These are phyloP conservation scores for Saccharum spontaneum DNA, from an alignment of 176 grass and related monocot genomes.

Conservation along the genomic window DNA sequence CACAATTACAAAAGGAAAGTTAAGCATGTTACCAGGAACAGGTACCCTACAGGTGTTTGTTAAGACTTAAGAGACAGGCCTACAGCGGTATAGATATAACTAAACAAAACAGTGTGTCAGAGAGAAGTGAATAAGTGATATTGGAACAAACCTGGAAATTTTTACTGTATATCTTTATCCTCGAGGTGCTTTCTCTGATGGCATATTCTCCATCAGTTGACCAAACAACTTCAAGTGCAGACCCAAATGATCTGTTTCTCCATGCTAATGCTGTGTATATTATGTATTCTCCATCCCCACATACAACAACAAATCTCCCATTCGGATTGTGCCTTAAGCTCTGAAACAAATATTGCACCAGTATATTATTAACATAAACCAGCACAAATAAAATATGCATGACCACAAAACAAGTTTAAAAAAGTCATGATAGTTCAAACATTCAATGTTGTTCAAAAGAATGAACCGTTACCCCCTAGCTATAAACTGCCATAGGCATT, in stretches of 20 bases:
- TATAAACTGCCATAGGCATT: not conserved
- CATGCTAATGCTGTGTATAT: constrained; percentile 98
- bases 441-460: constrained; percentile 20
- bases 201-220: constrained; percentile 96
- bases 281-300: constrained; percentile 99
- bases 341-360: constrained; percentile 52
- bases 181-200: constrained; percentile 92
- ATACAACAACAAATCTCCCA: constrained; percentile 97
- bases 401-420: constrained; percentile 18
- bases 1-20: not conserved
- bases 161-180: constrained; percentile 96
- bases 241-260: constrained; percentile 98
- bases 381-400: constrained; percentile 24
- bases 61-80: not conserved
- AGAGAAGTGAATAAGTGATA: not conserved
- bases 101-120: not conserved
- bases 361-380: constrained; percentile 12
- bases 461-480: not conserved
- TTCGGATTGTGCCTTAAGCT: constrained; percentile 98
- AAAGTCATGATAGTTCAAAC: not conserved
- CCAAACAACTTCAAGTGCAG: constrained; percentile 91
- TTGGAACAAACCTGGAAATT: constrained; percentile 74
- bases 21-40: not conserved
- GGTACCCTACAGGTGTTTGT: not conserved
- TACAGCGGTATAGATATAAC: not conserved